Percentiles rank a stretch among this genome's conserved stretches.
Conservation (phyloP, 768 basidiomycete genomes). For the Paxillus involutus region DNA sequence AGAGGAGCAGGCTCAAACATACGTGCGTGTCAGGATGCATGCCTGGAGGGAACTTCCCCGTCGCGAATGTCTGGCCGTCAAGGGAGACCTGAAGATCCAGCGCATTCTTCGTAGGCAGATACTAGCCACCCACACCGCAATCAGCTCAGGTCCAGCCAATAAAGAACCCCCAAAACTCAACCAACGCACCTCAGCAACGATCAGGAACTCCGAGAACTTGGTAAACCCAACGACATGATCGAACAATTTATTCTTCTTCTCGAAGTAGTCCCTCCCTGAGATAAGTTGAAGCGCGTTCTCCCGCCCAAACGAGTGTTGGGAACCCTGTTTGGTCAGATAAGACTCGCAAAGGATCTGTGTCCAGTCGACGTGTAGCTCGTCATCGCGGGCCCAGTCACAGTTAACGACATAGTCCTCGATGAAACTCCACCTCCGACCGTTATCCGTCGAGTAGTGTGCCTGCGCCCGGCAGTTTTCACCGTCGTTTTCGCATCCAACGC, state of each 20-base stretch:
- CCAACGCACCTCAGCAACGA: slow-evolving; percentile 83
- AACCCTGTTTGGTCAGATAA: slow-evolving; percentile 78
- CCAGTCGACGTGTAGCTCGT: slow-evolving; percentile 74
- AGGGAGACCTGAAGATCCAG: slow-evolving; percentile 90
- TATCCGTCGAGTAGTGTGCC: slow-evolving; percentile 71
- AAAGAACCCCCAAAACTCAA: background rate
- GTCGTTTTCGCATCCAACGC: slow-evolving; percentile 56
- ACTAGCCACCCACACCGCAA: slow-evolving; percentile 33
- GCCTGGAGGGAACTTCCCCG: slow-evolving; percentile 85
- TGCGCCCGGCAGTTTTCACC: slow-evolving; percentile 65
- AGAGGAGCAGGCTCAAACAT: slow-evolving; percentile 27
- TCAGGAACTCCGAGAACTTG: slow-evolving; percentile 94
- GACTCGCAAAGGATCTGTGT: slow-evolving; percentile 92
- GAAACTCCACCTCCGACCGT: slow-evolving; percentile 74
- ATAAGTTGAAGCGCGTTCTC: slow-evolving; percentile 77
- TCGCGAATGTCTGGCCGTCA: slow-evolving; percentile 83
- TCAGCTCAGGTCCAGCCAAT: slow-evolving; percentile 20
- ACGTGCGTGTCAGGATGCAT: slow-evolving; percentile 92
- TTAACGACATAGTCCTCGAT: slow-evolving; percentile 87
- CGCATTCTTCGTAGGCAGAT: slow-evolving; percentile 50
- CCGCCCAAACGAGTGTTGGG: slow-evolving; percentile 57
- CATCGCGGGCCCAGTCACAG: slow-evolving; percentile 90
- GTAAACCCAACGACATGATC: slow-evolving; percentile 91
- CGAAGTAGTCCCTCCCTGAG: slow-evolving; percentile 72
- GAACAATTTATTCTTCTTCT: slow-evolving; percentile 73